Evolutionary conservation across 1,139 yeast species (phyloP), one percentile per base, ranked within the genome.

Genomic region (Sugiyamaella grinbergsii): DNA sequence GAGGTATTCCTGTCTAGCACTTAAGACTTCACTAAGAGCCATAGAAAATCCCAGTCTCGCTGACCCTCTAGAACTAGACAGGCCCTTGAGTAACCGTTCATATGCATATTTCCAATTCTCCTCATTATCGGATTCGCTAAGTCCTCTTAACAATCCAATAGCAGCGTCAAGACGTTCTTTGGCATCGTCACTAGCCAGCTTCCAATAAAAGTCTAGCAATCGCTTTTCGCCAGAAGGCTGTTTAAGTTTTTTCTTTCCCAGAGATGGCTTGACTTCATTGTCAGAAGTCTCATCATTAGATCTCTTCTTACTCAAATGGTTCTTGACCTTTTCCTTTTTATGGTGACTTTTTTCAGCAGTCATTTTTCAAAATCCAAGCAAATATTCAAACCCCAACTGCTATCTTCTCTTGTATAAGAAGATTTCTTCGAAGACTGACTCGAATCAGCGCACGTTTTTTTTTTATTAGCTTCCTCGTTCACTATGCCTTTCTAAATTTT

Each of bases 1-100:
- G 41, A 71, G 58, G 51, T 63, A 56, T 3, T 66, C 59, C 16
- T 68, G 55, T 19, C 84, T 75, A 19, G 82, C 71, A 28, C 71
- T 69, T 20, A 81, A 64, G 1, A 89, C 74, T 66, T 93, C 98
- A 0, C 93, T 81, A 42, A 93, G 71, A 37, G 96, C 94, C 78
- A 89, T 80, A 2, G 96, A 87, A 62, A 85, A 91, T 1, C 98
- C 98, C 38, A 87, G 71, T 52, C 97, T 73, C 1, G 96, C 95
- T 44, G 90, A 77, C 40, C 87, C 95, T 62, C 94, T 79, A 16
- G 90, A 79, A 10, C 96, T 85, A 7, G 88, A 77, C 41, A 93
- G 73, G 44, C 98, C 98, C 59, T 82, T 83, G 53, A 88, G 77
- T 54, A 93, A 74, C 62, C 98, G 77, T 54, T 79, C 80, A 52